These are phyloP conservation scores for Fonsecaea multimorphosa DNA, from an alignment of 2,329 filamentous ascomycete species.

Conservation along the genomic window DNA sequence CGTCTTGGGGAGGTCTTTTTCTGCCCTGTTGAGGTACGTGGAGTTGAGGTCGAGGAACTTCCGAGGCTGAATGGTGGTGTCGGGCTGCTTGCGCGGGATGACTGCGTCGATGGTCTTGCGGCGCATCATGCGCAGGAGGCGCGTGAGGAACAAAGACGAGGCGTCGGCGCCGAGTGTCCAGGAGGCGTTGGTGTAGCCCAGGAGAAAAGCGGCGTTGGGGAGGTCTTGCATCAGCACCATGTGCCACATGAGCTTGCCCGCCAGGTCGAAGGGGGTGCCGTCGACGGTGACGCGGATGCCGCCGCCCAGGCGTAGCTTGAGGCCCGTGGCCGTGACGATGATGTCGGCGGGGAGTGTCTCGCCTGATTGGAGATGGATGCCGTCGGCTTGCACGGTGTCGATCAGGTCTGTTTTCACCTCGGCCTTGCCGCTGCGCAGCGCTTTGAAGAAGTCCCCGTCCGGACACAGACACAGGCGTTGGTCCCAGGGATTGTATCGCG, in stretches of 20 bases:
- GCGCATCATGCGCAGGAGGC: constrained; percentile 53
- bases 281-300: constrained; percentile 47
- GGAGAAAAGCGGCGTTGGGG: constrained; percentile 47
- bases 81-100: constrained; percentile 53
- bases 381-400: constrained; percentile 55
- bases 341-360: constrained; percentile 50
- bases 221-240: constrained; percentile 6
- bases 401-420: constrained; percentile 63
- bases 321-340: constrained; percentile 52
- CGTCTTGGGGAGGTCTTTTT: constrained; percentile 46
- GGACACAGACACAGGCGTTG: constrained; percentile 75
- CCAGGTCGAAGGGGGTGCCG: constrained; percentile 42
- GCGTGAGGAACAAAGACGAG: constrained; percentile 46
- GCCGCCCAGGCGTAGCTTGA: constrained; percentile 48
- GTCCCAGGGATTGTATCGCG: constrained; percentile 69
- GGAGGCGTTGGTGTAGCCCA: constrained; percentile 52
- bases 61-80: background rate
- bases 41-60: constrained; percentile 46
- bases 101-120: constrained; percentile 56
- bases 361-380: constrained; percentile 56
- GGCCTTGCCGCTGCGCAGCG: constrained; percentile 57
- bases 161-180: constrained; percentile 54
- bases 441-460: constrained; percentile 63
- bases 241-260: constrained; percentile 44
- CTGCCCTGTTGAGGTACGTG: constrained; percentile 47